Conservation (phyloP, 495 filamentous ascomycete genomes). For the Aspergillus coremiiformis region DNA sequence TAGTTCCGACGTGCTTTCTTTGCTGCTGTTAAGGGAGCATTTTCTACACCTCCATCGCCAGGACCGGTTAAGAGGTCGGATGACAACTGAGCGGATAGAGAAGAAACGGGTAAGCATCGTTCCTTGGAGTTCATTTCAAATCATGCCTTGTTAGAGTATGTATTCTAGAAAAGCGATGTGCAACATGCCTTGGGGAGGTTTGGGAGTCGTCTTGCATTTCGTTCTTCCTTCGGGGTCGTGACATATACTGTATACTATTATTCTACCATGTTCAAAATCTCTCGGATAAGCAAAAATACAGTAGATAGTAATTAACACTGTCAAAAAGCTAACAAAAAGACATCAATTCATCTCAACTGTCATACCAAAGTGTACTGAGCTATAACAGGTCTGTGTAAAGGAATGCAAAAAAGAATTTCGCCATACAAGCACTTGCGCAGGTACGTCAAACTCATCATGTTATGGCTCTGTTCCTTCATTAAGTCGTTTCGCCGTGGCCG, state of each 20-base stretch:
- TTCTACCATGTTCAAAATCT: not conserved
- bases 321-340: not conserved
- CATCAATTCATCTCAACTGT: constrained; percentile 12
- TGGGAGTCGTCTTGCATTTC: not conserved
- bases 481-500: constrained; percentile 31
- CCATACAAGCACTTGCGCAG: constrained; percentile 9
- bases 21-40: constrained; percentile 24
- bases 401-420: constrained; percentile 5
- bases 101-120: not conserved
- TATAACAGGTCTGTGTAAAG: constrained; percentile 7
- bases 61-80: constrained; percentile 20
- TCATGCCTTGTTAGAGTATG: not conserved
- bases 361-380: constrained; percentile 7
- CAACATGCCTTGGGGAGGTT: not conserved
- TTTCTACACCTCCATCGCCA: constrained; percentile 32
- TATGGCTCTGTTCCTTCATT: constrained; percentile 28
- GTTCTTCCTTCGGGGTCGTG: not conserved
- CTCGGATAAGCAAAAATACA: not conserved
- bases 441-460: constrained; percentile 15
- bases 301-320: not conserved
- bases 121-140: not conserved
- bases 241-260: constrained; percentile 8
- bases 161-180: not conserved
- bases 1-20: constrained; percentile 38
- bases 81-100: constrained; percentile 3